A percentile compares a stretch with the other conserved stretches of the same genome.
Evolutionary conservation across 208 protist species (phyloP).

Genomic region (Wallacemonas sp.): DNA sequence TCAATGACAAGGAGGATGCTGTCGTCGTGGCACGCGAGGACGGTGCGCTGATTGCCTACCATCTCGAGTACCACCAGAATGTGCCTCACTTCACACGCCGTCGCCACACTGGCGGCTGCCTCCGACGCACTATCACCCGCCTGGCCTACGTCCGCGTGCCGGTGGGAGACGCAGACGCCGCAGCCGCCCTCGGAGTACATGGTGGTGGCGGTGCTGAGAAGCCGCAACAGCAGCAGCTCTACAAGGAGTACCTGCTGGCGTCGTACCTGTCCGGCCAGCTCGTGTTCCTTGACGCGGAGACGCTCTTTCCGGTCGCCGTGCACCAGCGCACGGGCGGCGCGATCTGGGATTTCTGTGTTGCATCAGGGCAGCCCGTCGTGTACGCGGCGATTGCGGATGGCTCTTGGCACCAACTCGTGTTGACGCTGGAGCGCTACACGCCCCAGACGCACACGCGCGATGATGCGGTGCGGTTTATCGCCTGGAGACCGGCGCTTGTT

Average conservation of each 20-base stretch:
- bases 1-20: slow-evolving; percentile 47
- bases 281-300: slow-evolving; percentile 68
- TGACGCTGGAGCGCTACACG: slow-evolving; percentile 24
- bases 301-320: slow-evolving; percentile 71
- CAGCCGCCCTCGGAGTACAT: neutral
- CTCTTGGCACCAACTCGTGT: slow-evolving; percentile 50
- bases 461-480: neutral
- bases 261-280: slow-evolving; percentile 84
- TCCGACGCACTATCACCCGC: slow-evolving; percentile 67
- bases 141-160: slow-evolving; percentile 43
- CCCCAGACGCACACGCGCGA: slow-evolving; percentile 11
- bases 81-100: slow-evolving; percentile 76
- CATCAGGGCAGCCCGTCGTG: neutral
- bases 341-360: slow-evolving; percentile 68
- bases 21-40: slow-evolving; percentile 81
- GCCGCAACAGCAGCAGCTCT: too few relatives aligned
- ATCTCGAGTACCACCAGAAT: slow-evolving; percentile 70
- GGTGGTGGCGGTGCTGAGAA: neutral
- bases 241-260: slow-evolving; percentile 43
- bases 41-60: slow-evolving; percentile 73
- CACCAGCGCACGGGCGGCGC: slow-evolving; percentile 82
- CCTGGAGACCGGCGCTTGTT: slow-evolving; percentile 22
- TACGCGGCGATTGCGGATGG: slow-evolving; percentile 44
- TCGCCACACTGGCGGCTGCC: slow-evolving; percentile 73
- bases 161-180: neutral